Percentiles rank a stretch among this genome's conserved stretches.
These are phyloP conservation scores for Miamiensis avidus DNA, from an alignment of 169 alveolate species.

Conservation along the genomic window DNA sequence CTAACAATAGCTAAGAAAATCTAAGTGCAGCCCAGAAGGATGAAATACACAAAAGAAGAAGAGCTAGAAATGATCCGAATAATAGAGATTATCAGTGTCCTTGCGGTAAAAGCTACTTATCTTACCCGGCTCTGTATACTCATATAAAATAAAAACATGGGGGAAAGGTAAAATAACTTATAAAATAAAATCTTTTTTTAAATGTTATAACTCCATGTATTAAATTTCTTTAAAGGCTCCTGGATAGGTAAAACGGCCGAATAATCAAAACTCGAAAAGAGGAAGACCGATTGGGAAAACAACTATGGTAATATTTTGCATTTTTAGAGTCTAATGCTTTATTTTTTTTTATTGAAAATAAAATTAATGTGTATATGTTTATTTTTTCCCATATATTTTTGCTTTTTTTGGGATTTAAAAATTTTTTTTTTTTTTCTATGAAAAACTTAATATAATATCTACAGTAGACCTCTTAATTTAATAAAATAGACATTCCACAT, in stretches of 20 bases:
- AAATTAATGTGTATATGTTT: too few relatives aligned
- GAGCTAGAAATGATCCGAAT: conserved; percentile 74
- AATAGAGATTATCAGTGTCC: conserved; percentile 83
- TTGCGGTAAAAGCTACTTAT: conserved; percentile 83
- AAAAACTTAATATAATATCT: too few relatives aligned
- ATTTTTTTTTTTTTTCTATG: too few relatives aligned
- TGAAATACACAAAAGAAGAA: conserved; percentile 34
- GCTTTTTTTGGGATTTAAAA: too few relatives aligned
- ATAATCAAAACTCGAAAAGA: neutral
- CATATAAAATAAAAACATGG: conserved; percentile 82
- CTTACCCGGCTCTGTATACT: conserved; percentile 88
- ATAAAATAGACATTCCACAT: too few relatives aligned
- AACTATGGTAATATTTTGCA: neutral
- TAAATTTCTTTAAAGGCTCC: conserved; percentile 1
- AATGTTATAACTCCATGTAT: neutral
- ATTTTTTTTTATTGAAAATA: too few relatives aligned
- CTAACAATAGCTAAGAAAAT: too few relatives aligned
- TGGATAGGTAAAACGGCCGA: conserved; percentile 1
- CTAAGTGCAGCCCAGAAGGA: too few relatives aligned
- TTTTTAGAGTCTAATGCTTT: too few relatives aligned
- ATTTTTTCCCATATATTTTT: too few relatives aligned
- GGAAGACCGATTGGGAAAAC: neutral
- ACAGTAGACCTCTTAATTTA: too few relatives aligned
- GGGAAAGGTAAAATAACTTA: conserved; percentile 45
- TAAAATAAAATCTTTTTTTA: neutral